phyloP scores from a whole-genome alignment of 83 land plant species.

The Diphasiastrum complanatum region DNA sequence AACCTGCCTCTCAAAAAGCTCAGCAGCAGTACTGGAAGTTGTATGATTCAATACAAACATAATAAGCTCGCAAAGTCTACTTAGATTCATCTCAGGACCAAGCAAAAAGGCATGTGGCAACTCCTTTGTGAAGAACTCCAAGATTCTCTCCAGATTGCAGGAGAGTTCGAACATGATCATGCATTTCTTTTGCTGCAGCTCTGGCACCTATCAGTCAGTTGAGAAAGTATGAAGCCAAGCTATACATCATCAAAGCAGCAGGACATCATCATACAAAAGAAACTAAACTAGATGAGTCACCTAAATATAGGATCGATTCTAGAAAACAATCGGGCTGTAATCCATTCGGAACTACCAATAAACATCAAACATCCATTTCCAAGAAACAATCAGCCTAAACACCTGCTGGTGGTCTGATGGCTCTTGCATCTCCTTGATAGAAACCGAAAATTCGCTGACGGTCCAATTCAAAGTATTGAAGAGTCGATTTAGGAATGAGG shows the following conservation, averaged over 20 bases:
- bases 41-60: conserved; percentile 82
- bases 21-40: conserved; percentile 63
- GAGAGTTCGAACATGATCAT: conserved; percentile 88
- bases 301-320: too few relatives aligned
- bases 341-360: too few relatives aligned
- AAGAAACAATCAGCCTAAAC: too few relatives aligned
- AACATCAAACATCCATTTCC: too few relatives aligned
- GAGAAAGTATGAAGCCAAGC: too few relatives aligned
- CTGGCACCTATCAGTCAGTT: conserved; percentile 50
- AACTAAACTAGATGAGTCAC: too few relatives aligned
- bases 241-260: too few relatives aligned
- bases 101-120: conserved; percentile 78
- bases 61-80: conserved; percentile 82
- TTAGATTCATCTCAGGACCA: conserved; percentile 80
- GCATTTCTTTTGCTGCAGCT: conserved; percentile 85
- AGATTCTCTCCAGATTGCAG: conserved; percentile 76
- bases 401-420: conserved; percentile 48
- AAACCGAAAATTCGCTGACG: conserved; percentile 92
- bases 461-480: conserved; percentile 97
- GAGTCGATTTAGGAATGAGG: conserved; percentile 75
- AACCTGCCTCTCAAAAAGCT: conserved; percentile 73
- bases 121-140: conserved; percentile 84
- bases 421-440: conserved; percentile 87
- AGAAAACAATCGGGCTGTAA: too few relatives aligned
- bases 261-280: too few relatives aligned